Base-by-base conservation (phyloP, 768 basidiomycete species). In the Rhodotorula diobovata region DNA sequence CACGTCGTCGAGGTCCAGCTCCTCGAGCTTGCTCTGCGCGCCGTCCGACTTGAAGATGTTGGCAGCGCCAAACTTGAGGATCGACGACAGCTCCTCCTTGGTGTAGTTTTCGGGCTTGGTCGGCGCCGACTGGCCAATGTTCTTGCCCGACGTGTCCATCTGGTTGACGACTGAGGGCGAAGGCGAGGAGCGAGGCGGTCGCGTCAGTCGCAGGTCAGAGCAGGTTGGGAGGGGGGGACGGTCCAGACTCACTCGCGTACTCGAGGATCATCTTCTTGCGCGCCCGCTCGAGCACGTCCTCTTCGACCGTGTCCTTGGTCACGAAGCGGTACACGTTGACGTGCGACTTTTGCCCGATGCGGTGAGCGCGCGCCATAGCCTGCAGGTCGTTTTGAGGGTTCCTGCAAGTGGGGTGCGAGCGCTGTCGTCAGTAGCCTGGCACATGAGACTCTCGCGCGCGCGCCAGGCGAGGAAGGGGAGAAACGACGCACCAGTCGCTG, bases 31-130 rank as follows among this genome's bases (percentile, higher is more conserved):
- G 82, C 93, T 86, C 81, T 86, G 93, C 81, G 95, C 87, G 80
- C 96, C 94, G 81, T 98, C 95, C 81, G 93, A 93, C 84, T 97
- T 95, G 82, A 98, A 99, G 90, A 99, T 95, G 83, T 91, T 97
- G 82, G 96, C 93, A 18, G 96, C 96, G 63, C 96, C 96, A 80
- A 95, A 99, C 82, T 99, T 99, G 80, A 99, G 85, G 61, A 99
- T 97, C 25, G 95, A 94, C 46, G 90, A 90, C 46, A 99, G 86
- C 80, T 99, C 96, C 76, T 98, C 96, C 82, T 94, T 96, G 81
- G 90, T 93, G 71, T 81, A 82, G 70, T 81, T 80, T 32, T 74
- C 74, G 32, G 82, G 80, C 57, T 75, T 77, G 32, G 73, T 75
- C 70, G 80, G 76, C 41, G 77, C 76, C 41, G 85, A 81, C 41